Evolutionary conservation across 495 filamentous ascomycete species (phyloP), one percentile per base, ranked within the genome.

Genomic region (Neurospora intermedia): DNA sequence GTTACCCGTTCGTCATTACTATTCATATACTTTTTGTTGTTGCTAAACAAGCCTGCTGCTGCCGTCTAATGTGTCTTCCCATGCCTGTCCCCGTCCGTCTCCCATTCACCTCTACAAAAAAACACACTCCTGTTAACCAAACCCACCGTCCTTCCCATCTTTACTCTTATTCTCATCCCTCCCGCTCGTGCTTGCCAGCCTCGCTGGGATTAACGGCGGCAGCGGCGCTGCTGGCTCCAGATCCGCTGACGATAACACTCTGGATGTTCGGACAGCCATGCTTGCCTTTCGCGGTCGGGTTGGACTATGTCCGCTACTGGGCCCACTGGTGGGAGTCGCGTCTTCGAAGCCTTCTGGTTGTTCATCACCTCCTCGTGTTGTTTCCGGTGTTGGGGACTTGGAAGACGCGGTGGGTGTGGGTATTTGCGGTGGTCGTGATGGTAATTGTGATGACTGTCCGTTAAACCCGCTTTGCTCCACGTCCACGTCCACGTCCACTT

Each of bases 331-430:
- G 31, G 72, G 73, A 0, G 43, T 71, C 3, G 72, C 70, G 1
- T 80, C 82, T 73, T 73, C 87, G 87, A 42, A 81, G 76, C 15
- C 87, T 75, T 69, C 84, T 75, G 6, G n/a, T 2, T 59, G 54
- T 8, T 31, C 20, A 7, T 62, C 54, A 8, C 23, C 31, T 2
- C 15, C 54, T 2, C 23, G 54, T 15, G 23, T 4, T 31, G 27
- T 62, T 18, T 62, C 54, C 27, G 27, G 54, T 62, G 54, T 35
- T 6, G 35, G 35, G 4, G 27, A 20, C 20, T 9, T 15, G 10
- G 48, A 35, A 16, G 27, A 18, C 3, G 54, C 54, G 15, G 23
- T 62, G 15, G 54, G 54, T 2, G 54, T 62, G 6, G 54, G 54
- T 18, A 62, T 59, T 59, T 59, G 48, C 20, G 45, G 45, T 8